Evolutionary conservation across 352 stramenopile genomes (phyloP), one percentile per base, ranked within the genome.

Genomic region (Blastocystis sp.): DNA sequence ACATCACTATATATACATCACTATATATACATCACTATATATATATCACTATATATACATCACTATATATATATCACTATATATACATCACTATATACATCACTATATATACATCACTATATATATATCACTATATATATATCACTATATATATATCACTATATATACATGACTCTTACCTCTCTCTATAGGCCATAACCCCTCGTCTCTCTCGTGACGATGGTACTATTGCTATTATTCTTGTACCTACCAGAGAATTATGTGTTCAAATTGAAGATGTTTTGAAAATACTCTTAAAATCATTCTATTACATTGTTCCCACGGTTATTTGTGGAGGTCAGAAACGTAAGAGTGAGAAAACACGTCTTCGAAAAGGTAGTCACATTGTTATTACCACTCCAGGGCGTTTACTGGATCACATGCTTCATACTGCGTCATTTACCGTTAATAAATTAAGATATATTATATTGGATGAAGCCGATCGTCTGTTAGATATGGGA

Each of bases 401-500:
- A 6, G 89, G 89, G 30, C 75, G 89, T 64, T 73, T 97, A 13
- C 68, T 90, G 10, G 89, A 95, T 75, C 87, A 95, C 67, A 70
- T 94, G 2, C 71, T 79, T 16, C 67, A 72, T 43, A 69, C 62
- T 19, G 44, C 70, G 11, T 24, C 64, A 0, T 46, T 65, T 39
- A 33, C 46, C 13, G 59, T 73, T 30, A 55, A 43, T 4, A 25
- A 48, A 13, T 34, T 72, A 5, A 32, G 68, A 19, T 36, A 66
- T 30, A 67, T 87, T 27, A 73, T 88, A 57, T 70, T 96, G 35
- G 88, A 97, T 67, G 89, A 97, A 77, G 84, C 81, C 1, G 89
- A 97, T 68, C 79, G 86, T 10, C 72, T 95, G 19, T 67, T 95
- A 16, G 88, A 96, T 70, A 91, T 93, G 78, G 86, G 88, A 6